Conservation (phyloP, 208 protist genomes). For the Naegleria fowleri region DNA sequence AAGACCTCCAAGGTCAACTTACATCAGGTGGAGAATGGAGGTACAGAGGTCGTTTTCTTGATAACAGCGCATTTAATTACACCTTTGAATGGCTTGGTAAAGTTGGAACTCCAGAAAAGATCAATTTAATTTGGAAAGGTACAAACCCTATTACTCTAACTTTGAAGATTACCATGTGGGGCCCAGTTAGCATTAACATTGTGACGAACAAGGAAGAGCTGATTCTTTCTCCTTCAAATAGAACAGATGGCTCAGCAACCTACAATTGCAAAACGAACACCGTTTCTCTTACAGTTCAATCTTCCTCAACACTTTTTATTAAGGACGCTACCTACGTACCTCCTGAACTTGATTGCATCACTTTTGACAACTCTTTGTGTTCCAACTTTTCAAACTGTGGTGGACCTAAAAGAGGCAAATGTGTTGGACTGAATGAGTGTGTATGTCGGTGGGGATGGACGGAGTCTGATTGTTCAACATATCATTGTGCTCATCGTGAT, state of each 20-base stretch:
- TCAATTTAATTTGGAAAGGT: neutral
- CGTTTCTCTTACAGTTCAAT: neutral
- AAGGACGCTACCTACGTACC: neutral
- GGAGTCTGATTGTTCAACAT: neutral
- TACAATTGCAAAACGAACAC: neutral
- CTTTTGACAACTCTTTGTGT: neutral
- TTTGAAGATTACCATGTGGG: neutral
- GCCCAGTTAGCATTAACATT: neutral
- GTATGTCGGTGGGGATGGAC: constrained; percentile 2
- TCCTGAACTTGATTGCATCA: neutral
- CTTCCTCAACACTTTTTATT: neutral
- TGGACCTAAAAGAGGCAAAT: neutral
- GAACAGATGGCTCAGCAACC: neutral
- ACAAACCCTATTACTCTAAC: neutral
- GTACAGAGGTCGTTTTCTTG: neutral
- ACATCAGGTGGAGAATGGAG: neutral
- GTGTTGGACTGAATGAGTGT: neutral
- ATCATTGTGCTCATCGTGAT: neutral
- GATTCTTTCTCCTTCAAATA: neutral
- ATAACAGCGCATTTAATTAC: neutral
- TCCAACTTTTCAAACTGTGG: neutral
- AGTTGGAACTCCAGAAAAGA: neutral
- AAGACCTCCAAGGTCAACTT: neutral
- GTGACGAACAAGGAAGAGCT: neutral
- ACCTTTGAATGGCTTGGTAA: neutral